phyloP scores from a whole-genome alignment of 345 rosid species.

The Euphorbia pulcherrima region DNA sequence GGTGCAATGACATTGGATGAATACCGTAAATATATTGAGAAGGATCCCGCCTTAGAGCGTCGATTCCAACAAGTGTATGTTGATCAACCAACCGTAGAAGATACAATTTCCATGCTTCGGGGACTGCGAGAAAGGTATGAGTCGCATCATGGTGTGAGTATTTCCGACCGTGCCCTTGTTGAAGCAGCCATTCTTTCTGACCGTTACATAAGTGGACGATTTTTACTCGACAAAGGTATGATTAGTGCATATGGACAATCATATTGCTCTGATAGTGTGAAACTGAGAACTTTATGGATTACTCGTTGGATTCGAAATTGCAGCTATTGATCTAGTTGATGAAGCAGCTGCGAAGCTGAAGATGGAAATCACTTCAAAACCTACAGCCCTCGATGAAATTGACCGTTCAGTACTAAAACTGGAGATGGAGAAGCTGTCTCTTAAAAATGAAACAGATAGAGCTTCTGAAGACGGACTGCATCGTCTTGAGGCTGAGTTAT shows the following conservation, averaged over 20 bases:
- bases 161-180: slow-evolving; percentile 94
- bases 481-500: slow-evolving; percentile 78
- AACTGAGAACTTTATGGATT: neutral
- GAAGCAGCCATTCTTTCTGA: slow-evolving; percentile 97
- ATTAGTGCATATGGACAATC: neutral
- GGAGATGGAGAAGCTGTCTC: slow-evolving; percentile 98
- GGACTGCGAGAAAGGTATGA: slow-evolving; percentile 98
- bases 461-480: slow-evolving; percentile 85
- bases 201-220: slow-evolving; percentile 95
- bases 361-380: slow-evolving; percentile 99
- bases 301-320: slow-evolving; percentile 19
- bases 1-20: slow-evolving; percentile 98
- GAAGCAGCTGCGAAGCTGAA: slow-evolving; percentile 99
- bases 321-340: slow-evolving; percentile 98
- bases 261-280: neutral
- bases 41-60: slow-evolving; percentile 99
- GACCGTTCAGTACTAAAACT: slow-evolving; percentile 86
- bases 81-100: slow-evolving; percentile 90
- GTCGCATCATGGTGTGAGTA: slow-evolving; percentile 96
- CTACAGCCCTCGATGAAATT: slow-evolving; percentile 96
- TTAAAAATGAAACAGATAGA: slow-evolving; percentile 82
- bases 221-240: slow-evolving; percentile 95
- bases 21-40: slow-evolving; percentile 92
- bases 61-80: slow-evolving; percentile 98
- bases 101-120: slow-evolving; percentile 86